A percentile compares a stretch with the other conserved stretches of the same genome.
phyloP scores from a whole-genome alignment of 2,329 filamentous ascomycete genomes.

The Neofusicoccum laricinum region DNA sequence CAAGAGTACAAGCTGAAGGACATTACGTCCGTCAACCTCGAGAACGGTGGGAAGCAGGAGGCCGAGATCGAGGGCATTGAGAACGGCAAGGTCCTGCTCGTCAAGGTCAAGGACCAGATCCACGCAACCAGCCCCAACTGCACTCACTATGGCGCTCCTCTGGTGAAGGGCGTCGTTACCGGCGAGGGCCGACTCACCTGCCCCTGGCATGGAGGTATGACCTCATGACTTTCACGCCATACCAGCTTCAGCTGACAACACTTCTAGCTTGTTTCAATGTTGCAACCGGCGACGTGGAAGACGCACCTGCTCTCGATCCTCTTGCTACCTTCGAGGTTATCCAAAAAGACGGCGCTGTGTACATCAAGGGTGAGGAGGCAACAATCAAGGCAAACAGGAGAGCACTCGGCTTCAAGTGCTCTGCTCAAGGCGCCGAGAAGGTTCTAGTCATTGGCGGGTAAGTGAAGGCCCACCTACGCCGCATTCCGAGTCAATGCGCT shows the following conservation, averaged over 20 bases:
- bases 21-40: constrained; percentile 69
- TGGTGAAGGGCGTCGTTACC: constrained; percentile 81
- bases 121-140: constrained; percentile 83
- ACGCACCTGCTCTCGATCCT: constrained; percentile 87
- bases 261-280: constrained; percentile 79
- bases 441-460: constrained; percentile 80
- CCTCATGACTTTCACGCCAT: background rate
- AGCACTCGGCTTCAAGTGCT: constrained; percentile 71
- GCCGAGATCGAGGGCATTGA: constrained; percentile 88
- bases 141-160: constrained; percentile 85
- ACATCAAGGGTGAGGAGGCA: constrained; percentile 75
- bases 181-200: constrained; percentile 82
- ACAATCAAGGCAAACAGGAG: constrained; percentile 74
- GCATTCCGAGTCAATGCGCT: background rate
- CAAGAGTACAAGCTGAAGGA: constrained; percentile 66
- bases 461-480: constrained; percentile 21
- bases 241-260: background rate
- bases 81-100: constrained; percentile 78
- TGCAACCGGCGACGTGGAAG: constrained; percentile 86
- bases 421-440: constrained; percentile 56
- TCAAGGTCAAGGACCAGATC: constrained; percentile 72
- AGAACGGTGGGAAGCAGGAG: constrained; percentile 81
- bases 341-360: constrained; percentile 79
- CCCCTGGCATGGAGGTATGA: constrained; percentile 89
- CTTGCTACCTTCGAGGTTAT: constrained; percentile 77